phyloP scores from a whole-genome alignment of 139 green algal genomes.

The Chlorella sp. region DNA sequence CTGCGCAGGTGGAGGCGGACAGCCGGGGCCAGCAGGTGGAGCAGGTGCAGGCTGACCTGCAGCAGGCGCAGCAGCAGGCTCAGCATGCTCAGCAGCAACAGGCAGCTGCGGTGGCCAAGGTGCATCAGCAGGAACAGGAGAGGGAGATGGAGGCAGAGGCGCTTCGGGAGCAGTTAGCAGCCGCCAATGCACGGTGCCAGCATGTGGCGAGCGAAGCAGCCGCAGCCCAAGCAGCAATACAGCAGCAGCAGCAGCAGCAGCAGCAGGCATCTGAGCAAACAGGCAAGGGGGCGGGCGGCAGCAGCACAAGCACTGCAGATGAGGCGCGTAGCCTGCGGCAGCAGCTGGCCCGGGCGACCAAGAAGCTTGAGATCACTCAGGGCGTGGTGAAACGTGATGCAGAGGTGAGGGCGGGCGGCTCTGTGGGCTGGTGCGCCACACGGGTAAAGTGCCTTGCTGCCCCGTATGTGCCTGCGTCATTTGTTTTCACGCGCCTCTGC shows the following conservation, averaged over 20 bases:
- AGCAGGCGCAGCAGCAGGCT: background rate
- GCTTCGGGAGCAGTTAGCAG: background rate
- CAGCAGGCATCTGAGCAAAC: background rate
- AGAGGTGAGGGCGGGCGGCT: background rate
- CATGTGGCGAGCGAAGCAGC: background rate
- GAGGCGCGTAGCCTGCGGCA: background rate
- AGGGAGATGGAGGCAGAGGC: background rate
- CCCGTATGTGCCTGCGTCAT: too few relatives aligned
- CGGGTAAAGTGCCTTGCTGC: too few relatives aligned
- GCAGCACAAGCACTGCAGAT: background rate
- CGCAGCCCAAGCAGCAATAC: background rate
- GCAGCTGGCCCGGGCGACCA: background rate
- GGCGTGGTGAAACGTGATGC: background rate
- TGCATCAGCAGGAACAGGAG: background rate
- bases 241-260: background rate
- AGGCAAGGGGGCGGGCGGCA: background rate
- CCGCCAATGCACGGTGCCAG: background rate
- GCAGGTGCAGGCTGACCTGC: background rate
- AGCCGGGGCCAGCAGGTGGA: background rate
- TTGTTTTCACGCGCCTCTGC: too few relatives aligned
- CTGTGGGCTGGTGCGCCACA: background rate
- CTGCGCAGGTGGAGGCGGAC: background rate
- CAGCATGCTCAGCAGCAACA: background rate
- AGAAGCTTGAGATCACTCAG: constrained; percentile 1
- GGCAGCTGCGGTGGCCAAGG: too few relatives aligned